Conservation (phyloP, 495 filamentous ascomycete species). For the Penicillium tannophilum region DNA sequence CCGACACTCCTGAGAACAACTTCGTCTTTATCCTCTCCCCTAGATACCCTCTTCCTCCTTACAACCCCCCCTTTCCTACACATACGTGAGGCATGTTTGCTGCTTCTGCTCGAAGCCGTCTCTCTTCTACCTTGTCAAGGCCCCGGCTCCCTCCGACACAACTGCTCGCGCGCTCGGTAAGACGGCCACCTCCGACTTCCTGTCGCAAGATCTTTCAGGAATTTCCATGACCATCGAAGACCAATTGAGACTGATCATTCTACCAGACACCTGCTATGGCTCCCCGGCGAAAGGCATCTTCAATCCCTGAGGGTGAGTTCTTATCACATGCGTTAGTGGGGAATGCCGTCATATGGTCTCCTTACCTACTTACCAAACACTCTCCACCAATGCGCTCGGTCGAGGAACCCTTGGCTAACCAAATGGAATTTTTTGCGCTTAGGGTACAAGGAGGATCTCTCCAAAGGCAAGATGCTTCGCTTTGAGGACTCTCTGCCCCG, state of each 20-base stretch:
- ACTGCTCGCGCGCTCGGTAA: slow-evolving; percentile 45
- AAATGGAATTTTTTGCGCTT: neutral
- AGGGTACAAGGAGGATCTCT: slow-evolving; percentile 92
- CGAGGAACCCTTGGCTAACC: neutral
- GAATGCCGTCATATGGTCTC: slow-evolving; percentile 8
- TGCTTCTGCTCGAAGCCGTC: slow-evolving; percentile 50
- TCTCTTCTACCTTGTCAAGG: slow-evolving; percentile 42
- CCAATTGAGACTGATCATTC: slow-evolving; percentile 12
- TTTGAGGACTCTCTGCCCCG: slow-evolving; percentile 94
- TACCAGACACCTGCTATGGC: slow-evolving; percentile 45
- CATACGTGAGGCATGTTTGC: slow-evolving; percentile 48
- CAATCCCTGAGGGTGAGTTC: slow-evolving; percentile 50
- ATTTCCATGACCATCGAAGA: neutral
- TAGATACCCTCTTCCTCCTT: slow-evolving; percentile 14
- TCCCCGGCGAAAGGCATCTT: slow-evolving; percentile 46
- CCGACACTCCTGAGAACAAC: neutral
- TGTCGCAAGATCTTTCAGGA: neutral
- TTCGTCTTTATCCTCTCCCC: slow-evolving; percentile 7
- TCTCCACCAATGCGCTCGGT: neutral
- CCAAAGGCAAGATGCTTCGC: slow-evolving; percentile 90
- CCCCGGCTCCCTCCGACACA: slow-evolving; percentile 43
- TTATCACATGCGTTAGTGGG: slow-evolving; percentile 27
- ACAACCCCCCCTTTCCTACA: slow-evolving; percentile 8
- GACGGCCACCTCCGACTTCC: slow-evolving; percentile 19
- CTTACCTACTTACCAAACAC: neutral